Evolutionary conservation across 202 grass and related monocot genomes (phyloP).

Genomic region (Zoysia matrella): DNA sequence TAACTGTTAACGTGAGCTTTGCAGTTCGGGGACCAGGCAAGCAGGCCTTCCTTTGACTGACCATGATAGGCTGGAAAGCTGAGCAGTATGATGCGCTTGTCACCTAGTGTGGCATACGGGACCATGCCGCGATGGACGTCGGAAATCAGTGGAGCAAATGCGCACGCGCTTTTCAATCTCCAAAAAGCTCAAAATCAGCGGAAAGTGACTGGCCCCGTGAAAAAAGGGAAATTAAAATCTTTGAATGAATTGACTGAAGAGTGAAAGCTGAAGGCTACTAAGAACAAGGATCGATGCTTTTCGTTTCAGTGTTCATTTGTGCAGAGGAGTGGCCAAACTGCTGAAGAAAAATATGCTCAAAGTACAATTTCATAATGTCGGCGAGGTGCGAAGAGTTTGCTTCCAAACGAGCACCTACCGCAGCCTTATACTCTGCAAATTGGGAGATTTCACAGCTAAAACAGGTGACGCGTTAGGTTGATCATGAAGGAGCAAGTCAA

Average conservation of each 20-base stretch:
- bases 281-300: background rate
- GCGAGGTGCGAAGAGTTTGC: constrained; percentile 12
- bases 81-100: constrained; percentile 51
- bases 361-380: background rate
- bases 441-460: background rate
- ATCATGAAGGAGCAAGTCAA: background rate
- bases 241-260: background rate
- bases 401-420: constrained; percentile 18
- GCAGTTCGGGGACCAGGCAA: constrained; percentile 2
- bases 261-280: constrained; percentile 15
- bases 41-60: constrained; percentile 34
- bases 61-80: constrained; percentile 46
- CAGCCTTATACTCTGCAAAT: constrained; percentile 32
- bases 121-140: constrained; percentile 11
- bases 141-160: constrained; percentile 1
- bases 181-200: constrained; percentile 19
- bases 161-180: constrained; percentile 16
- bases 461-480: background rate
- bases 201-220: constrained; percentile 26
- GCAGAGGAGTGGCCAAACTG: background rate
- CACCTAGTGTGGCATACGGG: constrained; percentile 20
- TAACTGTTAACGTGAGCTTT: constrained; percentile 45
- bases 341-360: background rate
- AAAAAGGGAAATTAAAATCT: background rate
- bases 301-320: background rate